phyloP scores from a whole-genome alignment of 352 stramenopile species.

The Pythium volutum region DNA sequence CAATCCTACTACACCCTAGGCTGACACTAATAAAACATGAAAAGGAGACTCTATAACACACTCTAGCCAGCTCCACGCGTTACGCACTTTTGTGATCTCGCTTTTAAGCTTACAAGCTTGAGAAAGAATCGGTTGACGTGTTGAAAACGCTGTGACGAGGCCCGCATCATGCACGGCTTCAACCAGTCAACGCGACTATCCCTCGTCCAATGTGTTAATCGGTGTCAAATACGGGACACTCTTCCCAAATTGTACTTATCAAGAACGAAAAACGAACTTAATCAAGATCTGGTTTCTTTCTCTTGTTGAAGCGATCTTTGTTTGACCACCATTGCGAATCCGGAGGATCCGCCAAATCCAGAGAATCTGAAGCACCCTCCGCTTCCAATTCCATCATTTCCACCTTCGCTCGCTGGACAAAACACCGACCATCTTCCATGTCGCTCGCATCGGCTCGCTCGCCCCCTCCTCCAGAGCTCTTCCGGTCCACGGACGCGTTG shows the following conservation, averaged over 20 bases:
- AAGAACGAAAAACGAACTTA: neutral
- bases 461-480: constrained; percentile 35
- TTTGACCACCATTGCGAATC: constrained; percentile 1
- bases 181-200: neutral
- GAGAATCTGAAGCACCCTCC: neutral
- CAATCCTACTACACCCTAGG: no score
- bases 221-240: no score
- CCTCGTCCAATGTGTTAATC: no score
- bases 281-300: constrained; percentile 1
- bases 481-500: constrained; percentile 47
- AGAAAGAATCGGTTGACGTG: constrained; percentile 3
- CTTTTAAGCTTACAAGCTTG: no score
- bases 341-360: neutral
- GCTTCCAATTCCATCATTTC: neutral
- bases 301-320: constrained; percentile 6
- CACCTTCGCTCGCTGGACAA: neutral
- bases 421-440: neutral
- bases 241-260: no score
- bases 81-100: no score
- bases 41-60: no score
- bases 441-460: constrained; percentile 17
- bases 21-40: no score
- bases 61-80: no score
- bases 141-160: neutral
- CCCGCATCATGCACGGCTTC: neutral